phyloP scores from a whole-genome alignment of 257 asterid genomes.

The Salvia hispanica region DNA sequence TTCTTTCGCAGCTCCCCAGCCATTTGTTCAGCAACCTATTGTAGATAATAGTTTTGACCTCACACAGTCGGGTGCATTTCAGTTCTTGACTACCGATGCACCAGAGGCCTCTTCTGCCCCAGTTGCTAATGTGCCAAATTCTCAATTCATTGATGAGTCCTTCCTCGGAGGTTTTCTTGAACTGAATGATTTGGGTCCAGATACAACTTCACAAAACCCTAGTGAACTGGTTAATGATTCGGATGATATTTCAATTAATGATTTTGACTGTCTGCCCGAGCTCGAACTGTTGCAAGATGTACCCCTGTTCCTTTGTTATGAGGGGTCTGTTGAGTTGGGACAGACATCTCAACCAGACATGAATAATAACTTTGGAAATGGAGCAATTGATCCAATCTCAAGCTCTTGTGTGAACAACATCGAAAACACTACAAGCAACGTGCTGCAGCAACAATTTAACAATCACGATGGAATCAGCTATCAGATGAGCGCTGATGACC shows the following conservation, averaged over 20 bases:
- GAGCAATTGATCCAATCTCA: slow-evolving; percentile 28
- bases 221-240: slow-evolving; percentile 32
- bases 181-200: slow-evolving; percentile 68
- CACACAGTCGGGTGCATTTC: slow-evolving; percentile 47
- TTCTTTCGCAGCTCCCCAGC: slow-evolving; percentile 31
- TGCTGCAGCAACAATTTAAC: slow-evolving; percentile 44
- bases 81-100: slow-evolving; percentile 44
- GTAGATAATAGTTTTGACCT: slow-evolving; percentile 47
- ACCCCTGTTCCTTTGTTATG: slow-evolving; percentile 38
- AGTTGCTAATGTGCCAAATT: slow-evolving; percentile 23
- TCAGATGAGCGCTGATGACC: slow-evolving; percentile 56
- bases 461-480: slow-evolving; percentile 38
- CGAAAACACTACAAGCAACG: slow-evolving; percentile 34
- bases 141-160: slow-evolving; percentile 44
- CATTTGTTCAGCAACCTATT: slow-evolving; percentile 31
- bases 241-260: slow-evolving; percentile 45
- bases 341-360: slow-evolving; percentile 39
- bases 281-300: slow-evolving; percentile 65
- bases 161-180: slow-evolving; percentile 80
- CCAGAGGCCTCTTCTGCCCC: slow-evolving; percentile 61
- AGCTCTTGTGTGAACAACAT: slow-evolving; percentile 30
- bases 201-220: slow-evolving; percentile 36
- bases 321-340: slow-evolving; percentile 38
- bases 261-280: slow-evolving; percentile 54
- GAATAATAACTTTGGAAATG: slow-evolving; percentile 39